phyloP scores from a whole-genome alignment of 2,329 filamentous ascomycete genomes.

The Colletotrichum tabaci region DNA sequence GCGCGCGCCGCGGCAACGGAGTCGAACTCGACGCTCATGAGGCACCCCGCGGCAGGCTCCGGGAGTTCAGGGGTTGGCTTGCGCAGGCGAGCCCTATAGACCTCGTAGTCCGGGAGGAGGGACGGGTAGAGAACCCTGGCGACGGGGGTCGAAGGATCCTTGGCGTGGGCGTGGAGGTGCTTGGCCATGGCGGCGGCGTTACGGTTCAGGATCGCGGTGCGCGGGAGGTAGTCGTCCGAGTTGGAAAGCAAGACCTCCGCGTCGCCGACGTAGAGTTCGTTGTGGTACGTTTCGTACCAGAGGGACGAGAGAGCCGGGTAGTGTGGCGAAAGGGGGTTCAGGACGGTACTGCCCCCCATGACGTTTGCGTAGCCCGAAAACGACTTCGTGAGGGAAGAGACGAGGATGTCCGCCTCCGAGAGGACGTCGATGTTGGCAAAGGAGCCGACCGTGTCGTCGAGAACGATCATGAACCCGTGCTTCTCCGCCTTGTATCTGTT shows the following conservation, averaged over 20 bases:
- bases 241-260: slow-evolving; percentile 62
- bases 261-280: slow-evolving; percentile 64
- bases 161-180: slow-evolving; percentile 53
- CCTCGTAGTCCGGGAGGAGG: slow-evolving; percentile 53
- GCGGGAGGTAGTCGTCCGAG: slow-evolving; percentile 59
- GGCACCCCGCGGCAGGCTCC: slow-evolving; percentile 68
- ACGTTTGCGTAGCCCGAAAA: slow-evolving; percentile 71
- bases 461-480: slow-evolving; percentile 60
- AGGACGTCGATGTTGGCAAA: slow-evolving; percentile 68
- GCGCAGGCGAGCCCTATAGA: slow-evolving; percentile 56
- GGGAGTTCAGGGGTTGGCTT: slow-evolving; percentile 59
- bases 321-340: slow-evolving; percentile 62
- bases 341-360: slow-evolving; percentile 65
- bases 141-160: slow-evolving; percentile 54
- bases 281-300: slow-evolving; percentile 48
- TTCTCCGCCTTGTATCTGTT: slow-evolving; percentile 50
- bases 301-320: slow-evolving; percentile 55
- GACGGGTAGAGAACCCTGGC: slow-evolving; percentile 61
- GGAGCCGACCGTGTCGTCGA: slow-evolving; percentile 65
- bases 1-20: slow-evolving; percentile 55
- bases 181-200: slow-evolving; percentile 61
- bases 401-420: slow-evolving; percentile 62
- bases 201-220: slow-evolving; percentile 57
- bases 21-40: slow-evolving; percentile 67
- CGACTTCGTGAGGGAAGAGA: slow-evolving; percentile 70